Evolutionary conservation across 2,329 filamentous ascomycete species (phyloP), one percentile per base, ranked within the genome.

Genomic region (Mollisia scopiformis): DNA sequence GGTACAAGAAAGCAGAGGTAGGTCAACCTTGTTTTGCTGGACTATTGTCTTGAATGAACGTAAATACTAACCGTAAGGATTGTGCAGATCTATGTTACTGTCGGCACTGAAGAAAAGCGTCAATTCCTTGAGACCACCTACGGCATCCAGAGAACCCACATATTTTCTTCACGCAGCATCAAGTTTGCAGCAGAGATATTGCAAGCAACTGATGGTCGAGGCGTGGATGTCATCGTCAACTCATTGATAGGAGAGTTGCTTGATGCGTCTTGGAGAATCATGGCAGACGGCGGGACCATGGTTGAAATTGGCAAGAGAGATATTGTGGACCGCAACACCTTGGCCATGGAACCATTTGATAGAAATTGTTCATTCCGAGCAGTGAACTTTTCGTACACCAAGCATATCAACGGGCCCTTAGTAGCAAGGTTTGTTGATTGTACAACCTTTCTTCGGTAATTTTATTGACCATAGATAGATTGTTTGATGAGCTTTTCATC

Each of bases 221-320:
- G 51, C 11, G 41, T 51, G 14, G 54, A 83, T 76, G 0, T 73
- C 1, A 61, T 72, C 19, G 31, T 74, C 10, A 73, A 72, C 54
- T 71, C 69, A 7, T 31, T 64, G 0, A 37, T 62, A 4, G 72
- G 71, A 6, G 69, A 73, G 8, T 25, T 69, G 1, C 62, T 74
- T 0, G 65, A 69, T 41, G 64, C 69, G 13, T 64, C 72, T 1
- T 77, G 72, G 73, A 51, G 68, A 3, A 74, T 72, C 49, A 31
- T 77, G 1, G 73, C 75, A 1, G 57, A 62, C 0, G 73, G 73
- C 47, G 77, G 77, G 0, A 67, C 69, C 0, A 61, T 68, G 46
- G 53, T 68, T 13, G 67, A 69, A 23, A 61, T 69, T 28, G 62
- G 66, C 6, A 66, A 66, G 39, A 61, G 55, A 28, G 66, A 67